These are phyloP conservation scores for Rubroboletus pulcherrimus DNA, from an alignment of 768 basidiomycete genomes.

Conservation along the genomic window DNA sequence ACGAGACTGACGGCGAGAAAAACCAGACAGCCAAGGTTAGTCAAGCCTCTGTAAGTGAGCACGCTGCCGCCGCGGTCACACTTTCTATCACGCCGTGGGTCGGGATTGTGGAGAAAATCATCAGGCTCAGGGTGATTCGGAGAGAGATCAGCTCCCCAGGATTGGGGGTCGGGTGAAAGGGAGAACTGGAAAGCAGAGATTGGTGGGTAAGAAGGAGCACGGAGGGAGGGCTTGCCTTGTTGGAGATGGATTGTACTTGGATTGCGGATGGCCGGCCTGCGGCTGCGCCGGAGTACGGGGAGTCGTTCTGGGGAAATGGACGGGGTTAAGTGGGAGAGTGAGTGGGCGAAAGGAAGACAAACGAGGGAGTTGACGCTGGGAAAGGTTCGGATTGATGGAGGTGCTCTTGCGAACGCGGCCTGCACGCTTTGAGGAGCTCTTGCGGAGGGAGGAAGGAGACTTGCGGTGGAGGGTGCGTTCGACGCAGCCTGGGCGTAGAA, in stretches of 20 bases:
- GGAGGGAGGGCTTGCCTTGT: conserved; percentile 43
- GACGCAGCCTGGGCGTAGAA: conserved; percentile 38
- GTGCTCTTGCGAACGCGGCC: conserved; percentile 41
- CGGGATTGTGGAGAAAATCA: conserved; percentile 72
- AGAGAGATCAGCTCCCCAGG: conserved; percentile 68
- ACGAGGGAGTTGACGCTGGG: conserved; percentile 44
- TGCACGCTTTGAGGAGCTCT: conserved; percentile 34
- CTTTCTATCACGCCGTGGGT: conserved; percentile 58
- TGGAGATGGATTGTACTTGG: conserved; percentile 47
- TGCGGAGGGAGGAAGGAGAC: conserved; percentile 42
- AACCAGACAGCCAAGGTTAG: conserved; percentile 68
- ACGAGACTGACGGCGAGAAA: conserved; percentile 51
- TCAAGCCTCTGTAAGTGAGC: conserved; percentile 65
- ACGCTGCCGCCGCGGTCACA: conserved; percentile 53
- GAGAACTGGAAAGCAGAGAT: conserved; percentile 48
- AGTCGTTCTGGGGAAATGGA: conserved; percentile 32
- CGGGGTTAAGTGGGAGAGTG: background rate
- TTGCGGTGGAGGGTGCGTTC: conserved; percentile 49
- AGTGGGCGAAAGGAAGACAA: conserved; percentile 5
- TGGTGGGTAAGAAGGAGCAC: background rate
- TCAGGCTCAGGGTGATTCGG: conserved; percentile 56
- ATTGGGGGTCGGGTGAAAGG: conserved; percentile 66
- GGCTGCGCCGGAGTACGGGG: conserved; percentile 36
- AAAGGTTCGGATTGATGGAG: conserved; percentile 34
- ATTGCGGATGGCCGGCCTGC: conserved; percentile 27